Base-by-base conservation (phyloP, 2,329 filamentous ascomycete genomes). In the Trichoderma sp. region DNA sequence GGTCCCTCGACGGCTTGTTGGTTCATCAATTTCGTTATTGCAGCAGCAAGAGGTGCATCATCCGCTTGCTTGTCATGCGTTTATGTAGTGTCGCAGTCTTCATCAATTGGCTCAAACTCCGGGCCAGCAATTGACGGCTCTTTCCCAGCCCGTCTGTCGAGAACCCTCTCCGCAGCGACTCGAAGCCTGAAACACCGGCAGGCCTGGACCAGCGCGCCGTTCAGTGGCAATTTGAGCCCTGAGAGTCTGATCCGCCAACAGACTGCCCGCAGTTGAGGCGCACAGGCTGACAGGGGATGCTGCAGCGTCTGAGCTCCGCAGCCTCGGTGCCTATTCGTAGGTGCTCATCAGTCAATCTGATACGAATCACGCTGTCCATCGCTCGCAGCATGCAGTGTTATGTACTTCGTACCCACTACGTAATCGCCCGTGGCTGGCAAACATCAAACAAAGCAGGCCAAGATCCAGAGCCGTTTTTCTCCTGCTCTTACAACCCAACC, bases 391-490 rank as follows among this genome's bases (percentile, higher is more conserved):
- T 39, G 34, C 12, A 14, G 28, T 30, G 7, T 1, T 30, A 7
- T 6, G 34, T 39, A 50, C 50, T 19, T 57, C 60, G 50, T 63
- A 63, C 45, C 55, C 47, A 45, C 64, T 66, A 66, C 64, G 64
- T 66, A 66, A 66, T 66, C 60, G 60, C 59, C 51, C 30, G 34
- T 10, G 34, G 54, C 43, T 41, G 43, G 41, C 59, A 54, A 48
- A 54, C 64, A 24, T 34, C 45, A 39, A 64, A 45, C 57, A 65
- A 41, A 57, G 51, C 56, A 39, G 34, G 34, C 34, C 34, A 39
- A 30, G 52, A 7, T 48, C 45, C 45, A 26, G 39, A 55, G 60
- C 48, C 19, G 26, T 50, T 50, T 61, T 41, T 54, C 58, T 62
- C 48, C 47, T 62, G 17, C 58, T 56, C 56, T 30, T 50, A 47